These are phyloP conservation scores for Stephanodiscus minutulus DNA, from an alignment of 108 stramenopile species.

Conservation along the genomic window DNA sequence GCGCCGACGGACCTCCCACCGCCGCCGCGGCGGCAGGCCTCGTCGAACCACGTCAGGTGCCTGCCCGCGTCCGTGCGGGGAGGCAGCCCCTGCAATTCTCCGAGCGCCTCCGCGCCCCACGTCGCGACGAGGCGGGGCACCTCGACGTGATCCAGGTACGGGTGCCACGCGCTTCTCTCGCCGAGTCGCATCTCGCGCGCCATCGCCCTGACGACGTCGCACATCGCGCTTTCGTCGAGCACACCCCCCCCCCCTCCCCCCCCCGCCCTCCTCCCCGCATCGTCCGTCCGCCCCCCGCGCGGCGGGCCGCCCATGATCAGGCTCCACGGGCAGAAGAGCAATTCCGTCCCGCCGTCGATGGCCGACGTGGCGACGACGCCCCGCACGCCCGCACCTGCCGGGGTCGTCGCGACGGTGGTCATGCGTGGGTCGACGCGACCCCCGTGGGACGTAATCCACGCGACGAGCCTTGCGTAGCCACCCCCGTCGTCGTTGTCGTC, in stretches of 20 bases:
- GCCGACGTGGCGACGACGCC: constrained; percentile 10
- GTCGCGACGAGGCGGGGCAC: constrained; percentile 4
- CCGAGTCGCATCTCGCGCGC: constrained; percentile 14
- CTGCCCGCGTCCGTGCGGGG: constrained; percentile 4
- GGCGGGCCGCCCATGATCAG: constrained; percentile 10
- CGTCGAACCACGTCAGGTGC: constrained; percentile 4
- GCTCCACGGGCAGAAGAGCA: constrained; percentile 21
- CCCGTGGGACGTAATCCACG: constrained; percentile 15
- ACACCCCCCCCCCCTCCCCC: too few species aligned
- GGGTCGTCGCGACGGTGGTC: neutral
- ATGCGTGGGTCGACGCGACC: constrained; percentile 5
- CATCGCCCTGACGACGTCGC: constrained; percentile 15
- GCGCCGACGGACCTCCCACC: neutral
- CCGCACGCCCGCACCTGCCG: constrained; percentile 8
- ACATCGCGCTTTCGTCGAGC: constrained; percentile 8
- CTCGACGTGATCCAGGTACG: constrained; percentile 18
- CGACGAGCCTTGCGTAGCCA: constrained; percentile 5
- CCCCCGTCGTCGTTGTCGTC: neutral
- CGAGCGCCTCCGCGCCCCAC: neutral
- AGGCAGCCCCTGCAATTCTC: constrained; percentile 9
- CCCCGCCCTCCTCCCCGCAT: too few species aligned
- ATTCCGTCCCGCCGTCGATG: constrained; percentile 15
- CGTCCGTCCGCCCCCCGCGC: neutral
- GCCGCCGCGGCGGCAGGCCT: neutral
- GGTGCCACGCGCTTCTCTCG: constrained; percentile 9